phyloP scores from a whole-genome alignment of 1,139 yeast species.

The Suhomyces bribrorum region DNA sequence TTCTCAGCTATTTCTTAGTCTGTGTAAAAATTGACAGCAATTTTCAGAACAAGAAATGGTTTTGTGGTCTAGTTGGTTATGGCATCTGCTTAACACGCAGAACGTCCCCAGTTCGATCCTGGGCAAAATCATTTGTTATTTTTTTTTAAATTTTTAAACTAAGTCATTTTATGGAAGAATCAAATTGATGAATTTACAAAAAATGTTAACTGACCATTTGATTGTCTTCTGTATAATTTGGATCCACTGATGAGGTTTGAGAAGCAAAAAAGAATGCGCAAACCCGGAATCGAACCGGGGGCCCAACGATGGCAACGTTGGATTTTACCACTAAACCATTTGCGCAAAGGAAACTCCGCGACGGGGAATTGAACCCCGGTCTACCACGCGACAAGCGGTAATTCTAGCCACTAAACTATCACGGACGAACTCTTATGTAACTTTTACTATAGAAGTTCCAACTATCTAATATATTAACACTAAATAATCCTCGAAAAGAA shows the following conservation, averaged over 20 bases:
- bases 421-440: conserved; percentile 24
- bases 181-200: no score
- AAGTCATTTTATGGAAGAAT: background rate
- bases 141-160: background rate
- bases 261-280: conserved; percentile 1
- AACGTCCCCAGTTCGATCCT: conserved; percentile 99
- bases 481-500: background rate
- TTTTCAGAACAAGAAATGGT: conserved; percentile 33
- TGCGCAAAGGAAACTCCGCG: conserved; percentile 45
- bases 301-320: conserved; percentile 10
- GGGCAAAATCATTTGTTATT: conserved; percentile 74
- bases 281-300: conserved; percentile 8
- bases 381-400: conserved; percentile 59
- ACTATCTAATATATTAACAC: background rate
- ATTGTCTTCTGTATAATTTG: no score
- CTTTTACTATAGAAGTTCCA: conserved; percentile 5
- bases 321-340: conserved; percentile 26
- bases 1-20: no score
- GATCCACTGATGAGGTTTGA: no score
- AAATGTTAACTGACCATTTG: no score
- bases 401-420: conserved; percentile 51
- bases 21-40: no score
- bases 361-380: conserved; percentile 74
- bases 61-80: conserved; percentile 96
- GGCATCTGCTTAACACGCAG: conserved; percentile 99